phyloP scores from a whole-genome alignment of 2,329 filamentous ascomycete species.

The Colletotrichum orchidophilum region DNA sequence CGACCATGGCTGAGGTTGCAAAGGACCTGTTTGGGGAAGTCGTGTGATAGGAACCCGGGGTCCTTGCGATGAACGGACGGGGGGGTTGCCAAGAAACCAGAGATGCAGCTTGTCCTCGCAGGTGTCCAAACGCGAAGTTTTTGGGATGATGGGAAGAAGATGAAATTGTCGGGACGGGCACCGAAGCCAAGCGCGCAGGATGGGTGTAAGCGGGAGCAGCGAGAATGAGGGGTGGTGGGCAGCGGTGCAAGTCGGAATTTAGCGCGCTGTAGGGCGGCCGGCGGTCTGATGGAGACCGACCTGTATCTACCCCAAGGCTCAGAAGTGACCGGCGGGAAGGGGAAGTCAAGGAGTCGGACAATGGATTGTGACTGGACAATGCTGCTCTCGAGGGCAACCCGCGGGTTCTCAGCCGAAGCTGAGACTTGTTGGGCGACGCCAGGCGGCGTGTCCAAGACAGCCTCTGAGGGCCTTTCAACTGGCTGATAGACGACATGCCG shows the following conservation, averaged over 20 bases:
- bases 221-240: conserved; percentile 25
- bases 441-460: conserved; percentile 8
- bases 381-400: neutral
- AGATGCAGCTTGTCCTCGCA: conserved; percentile 19
- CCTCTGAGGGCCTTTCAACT: conserved; percentile 13
- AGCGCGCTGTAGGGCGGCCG: conserved; percentile 25
- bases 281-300: conserved; percentile 20
- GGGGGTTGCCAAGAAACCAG: conserved; percentile 14
- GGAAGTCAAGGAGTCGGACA: conserved; percentile 5
- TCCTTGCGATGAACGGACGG: conserved; percentile 24
- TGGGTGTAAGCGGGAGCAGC: conserved; percentile 29
- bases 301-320: conserved; percentile 23
- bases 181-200: conserved; percentile 11
- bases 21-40: conserved; percentile 40
- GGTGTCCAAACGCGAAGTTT: conserved; percentile 5
- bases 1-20: conserved; percentile 76
- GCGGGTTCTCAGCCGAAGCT: conserved; percentile 2
- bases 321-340: neutral
- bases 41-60: conserved; percentile 8
- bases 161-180: conserved; percentile 3
- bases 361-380: neutral
- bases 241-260: conserved; percentile 19
- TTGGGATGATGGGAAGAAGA: conserved; percentile 5
- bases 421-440: neutral
- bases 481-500: conserved; percentile 9